phyloP scores from a whole-genome alignment of 1,139 yeast species.

The Suhomyces panamericanus region DNA sequence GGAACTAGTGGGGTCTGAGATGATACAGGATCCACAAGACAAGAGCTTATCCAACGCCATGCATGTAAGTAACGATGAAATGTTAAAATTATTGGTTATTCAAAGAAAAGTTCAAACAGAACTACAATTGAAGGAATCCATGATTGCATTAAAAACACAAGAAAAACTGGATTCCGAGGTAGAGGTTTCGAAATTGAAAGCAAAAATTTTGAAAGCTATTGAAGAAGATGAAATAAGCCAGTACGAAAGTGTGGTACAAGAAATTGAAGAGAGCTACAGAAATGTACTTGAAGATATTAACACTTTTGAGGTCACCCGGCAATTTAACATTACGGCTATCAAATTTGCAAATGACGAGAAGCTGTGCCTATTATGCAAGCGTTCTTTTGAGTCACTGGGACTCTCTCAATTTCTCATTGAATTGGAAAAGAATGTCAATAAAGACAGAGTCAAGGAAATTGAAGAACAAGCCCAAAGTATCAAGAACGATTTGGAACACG shows the following conservation, averaged over 20 bases:
- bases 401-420: slow-evolving; percentile 33
- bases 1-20: slow-evolving; percentile 15
- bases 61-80: slow-evolving; percentile 18
- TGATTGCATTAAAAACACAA: slow-evolving; percentile 16
- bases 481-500: slow-evolving; percentile 30
- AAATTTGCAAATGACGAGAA: slow-evolving; percentile 56
- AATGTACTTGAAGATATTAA: slow-evolving; percentile 62
- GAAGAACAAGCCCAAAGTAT: slow-evolving; percentile 34
- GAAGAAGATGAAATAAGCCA: slow-evolving; percentile 50
- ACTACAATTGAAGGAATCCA: slow-evolving; percentile 9
- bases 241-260: slow-evolving; percentile 51
- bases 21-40: slow-evolving; percentile 20
- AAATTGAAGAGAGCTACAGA: slow-evolving; percentile 60
- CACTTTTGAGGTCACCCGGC: slow-evolving; percentile 63
- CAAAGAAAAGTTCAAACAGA: slow-evolving; percentile 2
- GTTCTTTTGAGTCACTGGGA: slow-evolving; percentile 53
- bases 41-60: slow-evolving; percentile 22
- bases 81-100: slow-evolving; percentile 11
- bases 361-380: slow-evolving; percentile 64
- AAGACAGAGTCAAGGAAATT: slow-evolving; percentile 38
- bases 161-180: slow-evolving; percentile 17
- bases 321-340: slow-evolving; percentile 64
- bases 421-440: slow-evolving; percentile 38
- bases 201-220: slow-evolving; percentile 28
- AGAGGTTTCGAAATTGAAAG: slow-evolving; percentile 19